phyloP scores from a whole-genome alignment of 1,284 basidiomycete genomes.

The Termitomyces sp. region DNA sequence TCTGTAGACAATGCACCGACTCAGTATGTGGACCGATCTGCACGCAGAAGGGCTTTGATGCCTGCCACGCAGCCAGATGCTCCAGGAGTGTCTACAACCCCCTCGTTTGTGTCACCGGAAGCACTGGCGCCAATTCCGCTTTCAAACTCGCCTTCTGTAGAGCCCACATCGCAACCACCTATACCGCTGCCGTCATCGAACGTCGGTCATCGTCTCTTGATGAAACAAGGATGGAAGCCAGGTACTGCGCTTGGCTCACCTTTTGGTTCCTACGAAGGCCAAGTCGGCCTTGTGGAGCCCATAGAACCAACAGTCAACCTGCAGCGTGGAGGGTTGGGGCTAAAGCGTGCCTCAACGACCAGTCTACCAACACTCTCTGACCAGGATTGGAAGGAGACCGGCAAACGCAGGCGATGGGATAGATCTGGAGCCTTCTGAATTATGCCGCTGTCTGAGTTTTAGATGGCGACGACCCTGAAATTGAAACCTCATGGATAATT shows the following conservation, averaged over 20 bases:
- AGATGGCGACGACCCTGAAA: background rate
- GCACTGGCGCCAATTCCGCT: slow-evolving; percentile 9
- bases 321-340: slow-evolving; percentile 53
- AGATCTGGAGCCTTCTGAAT: slow-evolving; percentile 6
- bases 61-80: slow-evolving; percentile 43
- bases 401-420: slow-evolving; percentile 23
- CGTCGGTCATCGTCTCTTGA: slow-evolving; percentile 59
- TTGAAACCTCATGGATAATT: background rate
- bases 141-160: slow-evolving; percentile 14
- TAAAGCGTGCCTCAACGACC: slow-evolving; percentile 20
- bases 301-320: slow-evolving; percentile 39
- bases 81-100: slow-evolving; percentile 32
- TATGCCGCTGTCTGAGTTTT: background rate
- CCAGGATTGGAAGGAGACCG: slow-evolving; percentile 22
- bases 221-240: slow-evolving; percentile 72
- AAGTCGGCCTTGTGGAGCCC: slow-evolving; percentile 48
- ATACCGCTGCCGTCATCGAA: slow-evolving; percentile 49
- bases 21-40: slow-evolving; percentile 62
- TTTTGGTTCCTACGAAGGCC: slow-evolving; percentile 23
- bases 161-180: slow-evolving; percentile 32
- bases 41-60: slow-evolving; percentile 55
- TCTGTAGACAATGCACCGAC: slow-evolving; percentile 10
- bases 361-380: slow-evolving; percentile 11
- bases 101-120: slow-evolving; percentile 5
- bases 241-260: slow-evolving; percentile 52